Evolutionary conservation across 2,329 filamentous ascomycete genomes (phyloP), one percentile per base, ranked within the genome.

Genomic region (Trichoderma lentiforme): DNA sequence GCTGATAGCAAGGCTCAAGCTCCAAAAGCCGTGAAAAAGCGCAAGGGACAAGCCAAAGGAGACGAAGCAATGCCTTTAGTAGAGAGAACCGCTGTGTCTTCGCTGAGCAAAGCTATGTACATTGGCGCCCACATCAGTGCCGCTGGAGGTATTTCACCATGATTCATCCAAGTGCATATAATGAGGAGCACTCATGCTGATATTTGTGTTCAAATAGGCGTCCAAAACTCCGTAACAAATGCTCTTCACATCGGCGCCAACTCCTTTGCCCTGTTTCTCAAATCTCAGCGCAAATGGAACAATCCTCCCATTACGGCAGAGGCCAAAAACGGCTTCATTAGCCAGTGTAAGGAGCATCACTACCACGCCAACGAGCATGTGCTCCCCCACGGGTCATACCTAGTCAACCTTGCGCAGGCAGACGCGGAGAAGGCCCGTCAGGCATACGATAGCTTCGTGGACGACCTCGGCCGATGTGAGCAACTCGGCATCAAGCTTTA

Each of bases 241-340:
- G 89, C 92, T 58, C 79, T 91, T 2, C 88, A 94, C 64, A 94
- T 97, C 74, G 95, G 95, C 68, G 95, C 92, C 74, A 99, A 98
- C 80, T 90, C 95, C 11, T 97, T 98, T 76, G 96, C 96, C 4
- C 86, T 98, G 24, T 99, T 99, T 83, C 87, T 99, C 76, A 98
- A 98, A 80, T 97, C 93, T 0, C 96, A 99, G 81, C 91, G 95
- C 70, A 98, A 97, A 84, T 99, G 96, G 96, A 87, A 89, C 32
- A 97, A 92, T 77, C 93, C 95, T 9, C 88, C 93, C 0, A 86
- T 99, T 5, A 86, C 91, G 30, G 82, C 89, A 51, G 90, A 92
- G 30, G 88, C 91, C 68, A 86, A 88, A 64, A 86, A 89, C 56
- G 86, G 89, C 51, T 99, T 98, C 83, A 88, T 88, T 71, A 85